phyloP scores from a whole-genome alignment of 2,329 filamentous ascomycete genomes.

The Diplodia sapinea region DNA sequence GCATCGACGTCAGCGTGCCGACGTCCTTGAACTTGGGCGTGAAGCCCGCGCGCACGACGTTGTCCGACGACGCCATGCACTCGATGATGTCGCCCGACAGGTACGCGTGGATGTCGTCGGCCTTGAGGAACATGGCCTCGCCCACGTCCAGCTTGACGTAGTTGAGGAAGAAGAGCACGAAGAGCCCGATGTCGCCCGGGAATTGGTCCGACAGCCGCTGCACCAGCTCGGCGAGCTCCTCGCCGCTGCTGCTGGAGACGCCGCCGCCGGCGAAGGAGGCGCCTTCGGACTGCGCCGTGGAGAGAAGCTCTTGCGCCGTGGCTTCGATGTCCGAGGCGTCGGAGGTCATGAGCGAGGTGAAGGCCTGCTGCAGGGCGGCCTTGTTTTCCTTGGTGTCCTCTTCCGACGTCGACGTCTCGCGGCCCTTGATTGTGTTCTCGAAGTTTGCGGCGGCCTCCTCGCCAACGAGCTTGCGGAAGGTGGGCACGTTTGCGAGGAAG shows the following conservation, averaged over 20 bases:
- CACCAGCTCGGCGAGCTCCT: conserved; percentile 78
- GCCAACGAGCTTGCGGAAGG: conserved; percentile 55
- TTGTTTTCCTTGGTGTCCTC: conserved; percentile 66
- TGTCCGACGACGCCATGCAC: conserved; percentile 99
- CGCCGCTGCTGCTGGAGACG: conserved; percentile 59
- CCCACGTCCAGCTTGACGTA: conserved; percentile 86
- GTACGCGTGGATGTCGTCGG: conserved; percentile 97
- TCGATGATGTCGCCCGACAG: conserved; percentile 93
- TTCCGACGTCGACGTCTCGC: conserved; percentile 58
- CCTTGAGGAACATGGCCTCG: conserved; percentile 94
- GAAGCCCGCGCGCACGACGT: conserved; percentile 95
- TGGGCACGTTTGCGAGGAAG: conserved; percentile 72
- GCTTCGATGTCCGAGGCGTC: conserved; percentile 68
- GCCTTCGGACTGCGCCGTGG: conserved; percentile 68
- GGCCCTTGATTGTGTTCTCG: conserved; percentile 57
- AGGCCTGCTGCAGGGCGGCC: conserved; percentile 74
- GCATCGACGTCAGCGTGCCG: conserved; percentile 81
- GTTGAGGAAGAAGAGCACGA: conserved; percentile 97
- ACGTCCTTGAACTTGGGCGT: conserved; percentile 99
- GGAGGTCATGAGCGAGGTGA: conserved; percentile 81
- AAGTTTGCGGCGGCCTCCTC: conserved; percentile 55
- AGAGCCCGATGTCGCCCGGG: conserved; percentile 86
- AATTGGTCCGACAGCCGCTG: conserved; percentile 81
- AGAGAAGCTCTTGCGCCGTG: conserved; percentile 70
- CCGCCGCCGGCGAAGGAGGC: conserved; percentile 76